Base-by-base conservation (phyloP, 169 alveolate genomes). In the Amoebophrya sp. region DNA sequence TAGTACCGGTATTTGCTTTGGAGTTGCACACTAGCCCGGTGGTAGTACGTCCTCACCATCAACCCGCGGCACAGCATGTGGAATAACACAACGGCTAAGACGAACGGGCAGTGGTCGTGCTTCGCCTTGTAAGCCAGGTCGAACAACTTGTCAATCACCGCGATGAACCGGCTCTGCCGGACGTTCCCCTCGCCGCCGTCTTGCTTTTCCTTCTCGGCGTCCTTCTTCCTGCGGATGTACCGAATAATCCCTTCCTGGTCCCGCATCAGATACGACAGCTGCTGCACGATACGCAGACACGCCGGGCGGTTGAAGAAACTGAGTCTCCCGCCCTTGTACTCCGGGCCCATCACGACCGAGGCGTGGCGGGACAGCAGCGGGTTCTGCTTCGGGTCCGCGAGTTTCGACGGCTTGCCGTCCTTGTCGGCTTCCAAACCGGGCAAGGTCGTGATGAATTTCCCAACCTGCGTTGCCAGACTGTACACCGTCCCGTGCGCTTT, bases 71-170 rank as follows among this genome's bases (percentile, higher is more conserved):
- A 40, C 35, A 54, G 29, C n/a, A 89, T 2, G 66, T 89, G 91
- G n/a, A 89, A 1, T 32, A 89, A 35, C 3, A 89, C 91, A 40
- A 89, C 91, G 0, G 77, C 91, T 1, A 89, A 23, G 39, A 89
- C 91, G 33, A 89, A 89, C 35, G 91, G 91, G 0, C 77, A 39
- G 39, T 89, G 91, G 77, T 89, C 91, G 12, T 89, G 91, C 77
- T 89, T 39, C 77, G 40, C 91, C 91, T 54, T 38, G 7, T 54
- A 54, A 7, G 77, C 41, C 7, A 89, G 91, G 77, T 23, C 91
- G 35, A 89, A 89, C 77, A 89, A 54, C 91, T 89, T 54, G 29
- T 33, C 41, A 12, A 89, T 23, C 39, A 40, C 77, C 77, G 40
- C 77, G 77, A 89, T 18, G 77, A 39, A 40, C 2, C 40, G 77